Evolutionary conservation across 2,329 filamentous ascomycete genomes (phyloP).

Genomic region (Seiridium cupressi): DNA sequence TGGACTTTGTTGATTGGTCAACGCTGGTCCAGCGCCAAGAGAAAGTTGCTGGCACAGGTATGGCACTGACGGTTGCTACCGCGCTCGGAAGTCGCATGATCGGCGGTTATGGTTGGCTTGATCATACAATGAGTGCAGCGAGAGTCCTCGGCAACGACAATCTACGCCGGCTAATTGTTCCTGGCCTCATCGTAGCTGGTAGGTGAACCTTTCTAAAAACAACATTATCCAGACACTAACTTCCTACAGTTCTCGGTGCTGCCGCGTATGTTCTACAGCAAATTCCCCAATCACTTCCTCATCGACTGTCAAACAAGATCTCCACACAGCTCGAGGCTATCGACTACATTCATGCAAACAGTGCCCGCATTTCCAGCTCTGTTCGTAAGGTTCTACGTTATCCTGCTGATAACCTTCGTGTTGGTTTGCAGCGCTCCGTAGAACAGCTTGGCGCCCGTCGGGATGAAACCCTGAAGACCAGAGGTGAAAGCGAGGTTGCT

Average conservation of each 20-base stretch:
- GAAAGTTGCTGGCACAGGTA: constrained; percentile 89
- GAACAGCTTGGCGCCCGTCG: constrained; percentile 78
- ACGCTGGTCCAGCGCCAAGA: constrained; percentile 86
- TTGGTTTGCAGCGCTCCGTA: constrained; percentile 78
- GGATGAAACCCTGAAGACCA: constrained; percentile 80
- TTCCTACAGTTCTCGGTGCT: constrained; percentile 64
- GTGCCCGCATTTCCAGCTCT: constrained; percentile 77
- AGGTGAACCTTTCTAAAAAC: constrained; percentile 37
- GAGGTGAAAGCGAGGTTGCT: constrained; percentile 81
- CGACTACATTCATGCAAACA: constrained; percentile 91
- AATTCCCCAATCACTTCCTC: constrained; percentile 85
- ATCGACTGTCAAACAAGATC: constrained; percentile 81
- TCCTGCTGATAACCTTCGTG: constrained; percentile 82
- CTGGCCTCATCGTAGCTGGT: constrained; percentile 77
- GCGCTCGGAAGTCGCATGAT: constrained; percentile 80
- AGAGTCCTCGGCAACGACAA: constrained; percentile 80
- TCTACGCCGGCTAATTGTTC: constrained; percentile 75
- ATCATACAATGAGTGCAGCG: constrained; percentile 79
- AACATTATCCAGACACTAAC: constrained; percentile 25
- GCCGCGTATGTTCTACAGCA: constrained; percentile 80
- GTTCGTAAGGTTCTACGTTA: constrained; percentile 86
- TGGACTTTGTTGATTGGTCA: constrained; percentile 89
- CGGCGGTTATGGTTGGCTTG: constrained; percentile 84
- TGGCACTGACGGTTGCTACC: constrained; percentile 89
- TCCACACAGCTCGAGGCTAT: constrained; percentile 74